Base-by-base conservation (phyloP, 352 stramenopile species). In the Pythium guiyangense region DNA sequence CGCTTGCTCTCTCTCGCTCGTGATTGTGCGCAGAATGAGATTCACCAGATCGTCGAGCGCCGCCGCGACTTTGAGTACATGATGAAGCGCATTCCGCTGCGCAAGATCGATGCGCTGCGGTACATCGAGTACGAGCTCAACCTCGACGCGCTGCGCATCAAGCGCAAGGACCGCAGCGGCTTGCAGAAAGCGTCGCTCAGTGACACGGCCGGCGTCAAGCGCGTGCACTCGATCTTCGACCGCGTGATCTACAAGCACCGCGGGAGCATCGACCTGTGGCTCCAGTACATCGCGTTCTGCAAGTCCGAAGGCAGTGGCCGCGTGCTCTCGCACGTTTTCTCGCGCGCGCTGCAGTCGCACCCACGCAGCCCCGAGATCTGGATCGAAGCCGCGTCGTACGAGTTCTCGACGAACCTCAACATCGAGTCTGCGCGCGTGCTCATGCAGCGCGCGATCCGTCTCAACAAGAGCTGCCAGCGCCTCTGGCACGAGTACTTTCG, bases 51-150 rank as follows among this genome's bases (percentile, higher is more conserved):
- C 57, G 88, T 97, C 35, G 82, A 90, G 57, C 84, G 82, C 49
- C 85, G 92, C 12, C 77, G 88, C 25, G 82, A 95, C 52, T 97
- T 97, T 60, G 92, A 98, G 82, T 98, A 97, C 75, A 73, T 86
- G 64, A 83, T 97, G 62, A 79, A 89, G 59, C 87, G 91, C 47
- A 73, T 92, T 51, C 85, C 91, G 39, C 59, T 96, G 62, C 87
- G 88, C 62, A 96, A 95, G 69, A 88, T 96, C 53, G 92, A 98
- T 67, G 95, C 72, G 26, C 82, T 98, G 69, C 88, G 91, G 40
- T 98, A 97, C 73, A 91, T 96, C 49, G 88, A 97, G 69, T 96
- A 97, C 74, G 92, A 98, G 67, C 66, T 97, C 26, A 95, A 96
- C 64, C 66, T 98, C 49, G 90, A 98, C 34, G 85, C 84, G 34